Evolutionary conservation across 176 grass and related monocot genomes (phyloP).

Genomic region (Ensete ventricosum): DNA sequence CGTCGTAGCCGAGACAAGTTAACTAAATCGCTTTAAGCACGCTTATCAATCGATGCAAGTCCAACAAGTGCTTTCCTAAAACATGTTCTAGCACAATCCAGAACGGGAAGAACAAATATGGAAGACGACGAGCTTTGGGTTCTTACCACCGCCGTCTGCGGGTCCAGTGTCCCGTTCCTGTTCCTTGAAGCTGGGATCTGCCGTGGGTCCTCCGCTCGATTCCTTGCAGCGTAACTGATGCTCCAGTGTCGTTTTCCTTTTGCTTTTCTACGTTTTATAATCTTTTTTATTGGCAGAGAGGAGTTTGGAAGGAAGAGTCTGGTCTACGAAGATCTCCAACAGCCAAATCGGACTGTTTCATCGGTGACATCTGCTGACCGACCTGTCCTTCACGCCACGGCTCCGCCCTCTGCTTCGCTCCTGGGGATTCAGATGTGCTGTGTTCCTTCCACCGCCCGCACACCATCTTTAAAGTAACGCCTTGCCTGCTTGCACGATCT

Average conservation of each 20-base stretch:
- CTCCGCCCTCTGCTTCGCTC: too few species aligned
- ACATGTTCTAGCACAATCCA: too few species aligned
- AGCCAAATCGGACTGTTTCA: neutral
- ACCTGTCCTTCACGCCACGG: neutral
- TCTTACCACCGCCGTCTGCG: too few species aligned
- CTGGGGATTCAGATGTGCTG: neutral
- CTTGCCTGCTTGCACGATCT: neutral
- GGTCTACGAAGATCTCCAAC: neutral
- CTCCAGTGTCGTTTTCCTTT: neutral
- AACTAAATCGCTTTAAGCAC: too few species aligned
- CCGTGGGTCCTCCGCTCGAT: too few species aligned
- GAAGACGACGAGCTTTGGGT: too few species aligned
- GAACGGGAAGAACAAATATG: too few species aligned
- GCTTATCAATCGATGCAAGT: too few species aligned
- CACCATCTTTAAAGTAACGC: neutral
- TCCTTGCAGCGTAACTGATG: neutral
- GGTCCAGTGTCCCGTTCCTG: neutral
- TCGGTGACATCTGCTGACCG: neutral
- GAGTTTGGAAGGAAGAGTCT: neutral
- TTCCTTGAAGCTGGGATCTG: neutral
- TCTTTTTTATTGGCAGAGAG: neutral
- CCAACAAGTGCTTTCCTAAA: too few species aligned
- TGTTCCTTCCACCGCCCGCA: neutral
- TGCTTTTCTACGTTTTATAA: neutral
- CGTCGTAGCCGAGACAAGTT: too few species aligned